Percentiles rank a stretch among this genome's conserved stretches.
Evolutionary conservation across 306 rosid genomes (phyloP).

Genomic region (Cucurbita argyrosperma): DNA sequence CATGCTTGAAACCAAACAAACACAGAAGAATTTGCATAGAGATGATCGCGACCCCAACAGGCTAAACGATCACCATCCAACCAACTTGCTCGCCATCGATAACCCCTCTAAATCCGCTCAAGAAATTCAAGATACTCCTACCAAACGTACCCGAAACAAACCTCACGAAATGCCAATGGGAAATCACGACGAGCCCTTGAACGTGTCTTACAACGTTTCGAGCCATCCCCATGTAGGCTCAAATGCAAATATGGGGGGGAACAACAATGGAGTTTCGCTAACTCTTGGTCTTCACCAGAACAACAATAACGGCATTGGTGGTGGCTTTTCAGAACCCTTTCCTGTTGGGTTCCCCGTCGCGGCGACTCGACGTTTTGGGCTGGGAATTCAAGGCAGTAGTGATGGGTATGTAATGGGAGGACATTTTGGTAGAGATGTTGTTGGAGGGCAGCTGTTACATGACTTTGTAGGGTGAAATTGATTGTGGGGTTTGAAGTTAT

Average conservation of each 20-base stretch:
- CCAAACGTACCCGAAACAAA: conserved; percentile 21
- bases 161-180: conserved; percentile 14
- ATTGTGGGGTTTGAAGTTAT: neutral
- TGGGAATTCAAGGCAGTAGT: neutral
- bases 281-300: conserved; percentile 88
- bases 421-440: conserved; percentile 57
- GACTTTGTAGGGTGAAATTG: conserved; percentile 55
- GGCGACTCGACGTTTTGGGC: conserved; percentile 17
- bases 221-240: conserved; percentile 35
- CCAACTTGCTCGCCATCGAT: conserved; percentile 26
- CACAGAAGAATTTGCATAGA: conserved; percentile 31
- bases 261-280: conserved; percentile 47
- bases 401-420: conserved; percentile 45
- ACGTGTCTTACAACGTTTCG: conserved; percentile 25
- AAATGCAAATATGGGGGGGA: conserved; percentile 29
- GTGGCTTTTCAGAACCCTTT: conserved; percentile 55
- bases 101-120: conserved; percentile 22
- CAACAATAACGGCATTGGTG: conserved; percentile 42
- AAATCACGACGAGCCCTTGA: conserved; percentile 25
- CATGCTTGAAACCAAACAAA: conserved; percentile 57
- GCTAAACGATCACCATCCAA: conserved; percentile 31
- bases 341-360: conserved; percentile 53
- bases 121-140: conserved; percentile 21
- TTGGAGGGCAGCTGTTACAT: conserved; percentile 60
- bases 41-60: conserved; percentile 26